Evolutionary conservation across 306 rosid species (phyloP).

Genomic region (Astragalus glycyphyllos): DNA sequence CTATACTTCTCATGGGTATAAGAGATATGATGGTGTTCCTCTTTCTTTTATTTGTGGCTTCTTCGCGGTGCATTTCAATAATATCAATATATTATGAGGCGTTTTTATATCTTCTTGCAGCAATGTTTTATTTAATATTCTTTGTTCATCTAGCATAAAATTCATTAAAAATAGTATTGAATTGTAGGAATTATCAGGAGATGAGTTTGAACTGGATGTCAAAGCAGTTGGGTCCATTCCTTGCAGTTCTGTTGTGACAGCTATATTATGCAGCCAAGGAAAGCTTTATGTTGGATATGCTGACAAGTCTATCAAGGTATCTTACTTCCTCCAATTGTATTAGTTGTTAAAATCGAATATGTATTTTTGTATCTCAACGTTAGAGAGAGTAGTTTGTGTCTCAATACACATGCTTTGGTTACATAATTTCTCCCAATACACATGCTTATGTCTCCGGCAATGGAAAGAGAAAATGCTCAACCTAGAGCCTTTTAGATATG

Average conservation of each 20-base stretch:
- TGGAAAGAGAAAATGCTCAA: slow-evolving; percentile 20
- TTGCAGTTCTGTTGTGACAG: slow-evolving; percentile 63
- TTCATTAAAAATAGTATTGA: slow-evolving; percentile 31
- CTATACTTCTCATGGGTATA: too few species aligned
- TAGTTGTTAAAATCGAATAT: slow-evolving; percentile 13
- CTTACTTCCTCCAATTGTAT: slow-evolving; percentile 20
- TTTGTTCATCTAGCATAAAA: slow-evolving; percentile 26
- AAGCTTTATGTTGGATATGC: slow-evolving; percentile 80
- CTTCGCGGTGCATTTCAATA: too few species aligned
- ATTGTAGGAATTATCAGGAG: slow-evolving; percentile 74
- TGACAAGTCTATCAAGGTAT: slow-evolving; percentile 74
- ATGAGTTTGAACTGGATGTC: slow-evolving; percentile 67
- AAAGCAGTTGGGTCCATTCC: slow-evolving; percentile 67
- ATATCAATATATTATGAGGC: neutral
- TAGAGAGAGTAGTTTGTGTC: slow-evolving; percentile 37
- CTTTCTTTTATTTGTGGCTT: too few species aligned
- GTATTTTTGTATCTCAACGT: slow-evolving; percentile 6
- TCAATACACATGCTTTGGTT: slow-evolving; percentile 28
- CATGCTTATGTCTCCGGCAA: slow-evolving; percentile 20
- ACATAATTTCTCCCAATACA: neutral
- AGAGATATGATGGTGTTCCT: too few species aligned
- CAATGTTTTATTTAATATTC: slow-evolving; percentile 24
- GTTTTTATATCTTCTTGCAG: neutral
- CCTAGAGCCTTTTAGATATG: too few species aligned
- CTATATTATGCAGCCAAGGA: slow-evolving; percentile 75